Percentiles rank a stretch among this genome's conserved stretches.
Conservation (phyloP, 495 filamentous ascomycete genomes). For the Penicillium taxi region DNA sequence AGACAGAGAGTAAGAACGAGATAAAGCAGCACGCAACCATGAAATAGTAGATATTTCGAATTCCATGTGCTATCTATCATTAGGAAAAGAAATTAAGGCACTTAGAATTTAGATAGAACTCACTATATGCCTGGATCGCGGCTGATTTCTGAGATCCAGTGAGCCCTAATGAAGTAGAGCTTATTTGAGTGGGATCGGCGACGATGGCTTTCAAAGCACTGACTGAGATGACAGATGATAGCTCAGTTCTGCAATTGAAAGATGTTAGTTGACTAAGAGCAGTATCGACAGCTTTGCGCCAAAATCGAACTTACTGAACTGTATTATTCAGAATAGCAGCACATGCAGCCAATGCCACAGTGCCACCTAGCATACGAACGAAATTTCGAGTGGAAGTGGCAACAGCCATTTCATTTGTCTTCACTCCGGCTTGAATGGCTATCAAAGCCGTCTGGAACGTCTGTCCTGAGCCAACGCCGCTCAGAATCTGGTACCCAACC, state of each 20-base stretch:
- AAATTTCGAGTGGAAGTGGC: conserved; percentile 5
- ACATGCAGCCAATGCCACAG: conserved; percentile 2
- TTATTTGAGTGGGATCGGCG: conserved; percentile 1
- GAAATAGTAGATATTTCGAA: conserved; percentile 6
- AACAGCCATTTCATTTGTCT: conserved; percentile 5
- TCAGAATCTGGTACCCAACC: conserved; percentile 1
- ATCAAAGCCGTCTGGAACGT: conserved; percentile 3
- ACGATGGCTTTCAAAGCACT: not conserved
- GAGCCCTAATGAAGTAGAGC: not conserved
- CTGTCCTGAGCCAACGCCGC: conserved; percentile 3
- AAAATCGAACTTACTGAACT: conserved; percentile 3
- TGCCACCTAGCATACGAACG: conserved; percentile 3
- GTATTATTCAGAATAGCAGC: conserved; percentile 5
- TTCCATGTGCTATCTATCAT: not conserved
- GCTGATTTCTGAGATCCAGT: not conserved
- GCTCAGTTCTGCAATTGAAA: not conserved
- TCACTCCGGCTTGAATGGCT: conserved; percentile 3
- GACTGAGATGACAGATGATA: not conserved
- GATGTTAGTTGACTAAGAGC: no score
- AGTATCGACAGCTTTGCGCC: no score
- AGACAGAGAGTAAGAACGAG: conserved; percentile 2
- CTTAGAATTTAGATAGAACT: not conserved
- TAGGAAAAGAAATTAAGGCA: not conserved
- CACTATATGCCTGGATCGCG: conserved; percentile 4
- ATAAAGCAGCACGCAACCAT: conserved; percentile 3